Evolutionary conservation across 495 filamentous ascomycete genomes (phyloP), one percentile per base, ranked within the genome.

Genomic region (Talaromyces stipitatus): DNA sequence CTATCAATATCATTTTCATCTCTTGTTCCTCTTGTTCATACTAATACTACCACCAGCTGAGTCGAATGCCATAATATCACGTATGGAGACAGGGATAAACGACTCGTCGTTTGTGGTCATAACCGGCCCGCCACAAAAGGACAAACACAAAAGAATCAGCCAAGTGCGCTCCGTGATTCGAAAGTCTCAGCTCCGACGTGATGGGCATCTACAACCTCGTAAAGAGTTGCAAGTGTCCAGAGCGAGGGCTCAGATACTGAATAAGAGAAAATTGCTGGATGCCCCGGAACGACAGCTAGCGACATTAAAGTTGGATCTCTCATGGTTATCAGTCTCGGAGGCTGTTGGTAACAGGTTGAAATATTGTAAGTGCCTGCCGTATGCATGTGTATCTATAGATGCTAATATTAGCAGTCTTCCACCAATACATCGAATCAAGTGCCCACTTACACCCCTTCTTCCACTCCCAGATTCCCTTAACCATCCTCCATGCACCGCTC

Each of bases 381-480:
- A 26, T 3, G 4, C 0, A 16, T 22, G 8, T 26, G 4, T 47
- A 26, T 24, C 11, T 30, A 9, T 16, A n/a, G 30, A 54, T 9
- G 30, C 38, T 56, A 18, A 56, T 47, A 24, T 22, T 10, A 4
- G 8, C 24, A 61, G 62, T 64, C 47, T 58, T 64, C 48, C 51
- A 50, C 29, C 56, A 59, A 43, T 64, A 64, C 41, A 51, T 61
- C 28, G 24, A 50, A 22, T 53, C 58, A 23, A 58, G 62, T n/a
- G 52, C 60, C 30, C 22, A 57, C 11, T 10, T 61, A 29, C 62
- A 64, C 41, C 62, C 62, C 16, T 64, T 61, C 33, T 61, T 59
- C 29, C 20, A 27, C 27, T 52, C 56, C 14, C 51, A 61, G 9
- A 46, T 59, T 14, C 47, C 38, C 47, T 46, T 56, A 1, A 54